Percentiles rank a stretch among this genome's conserved stretches.
These are phyloP conservation scores for Rhizopogon vesiculosus DNA, from an alignment of 768 basidiomycete species.

Conservation along the genomic window DNA sequence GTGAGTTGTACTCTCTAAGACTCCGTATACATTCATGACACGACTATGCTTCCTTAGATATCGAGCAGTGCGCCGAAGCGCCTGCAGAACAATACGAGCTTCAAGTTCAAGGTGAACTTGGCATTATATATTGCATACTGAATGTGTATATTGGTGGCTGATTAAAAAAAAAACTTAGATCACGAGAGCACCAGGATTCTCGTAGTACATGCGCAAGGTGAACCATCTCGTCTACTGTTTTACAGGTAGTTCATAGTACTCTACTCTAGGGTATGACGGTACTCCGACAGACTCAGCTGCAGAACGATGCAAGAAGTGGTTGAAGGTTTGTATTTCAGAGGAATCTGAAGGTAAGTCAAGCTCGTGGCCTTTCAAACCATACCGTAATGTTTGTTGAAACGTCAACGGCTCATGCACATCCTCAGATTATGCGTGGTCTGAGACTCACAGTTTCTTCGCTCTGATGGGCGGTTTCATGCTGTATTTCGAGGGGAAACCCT, in stretches of 20 bases:
- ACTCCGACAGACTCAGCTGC: too few species aligned
- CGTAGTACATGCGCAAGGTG: background rate
- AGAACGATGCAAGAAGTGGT: background rate
- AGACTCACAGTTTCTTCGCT: constrained; percentile 13
- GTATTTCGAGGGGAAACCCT: background rate
- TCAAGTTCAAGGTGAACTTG: too few species aligned
- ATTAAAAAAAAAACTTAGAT: background rate
- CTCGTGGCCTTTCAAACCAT: background rate
- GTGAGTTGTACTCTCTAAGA: background rate
- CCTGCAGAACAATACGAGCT: background rate
- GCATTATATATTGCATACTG: background rate
- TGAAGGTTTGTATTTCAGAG: background rate
- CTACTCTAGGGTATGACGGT: too few species aligned
- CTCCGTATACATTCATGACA: background rate
- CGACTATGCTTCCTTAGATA: background rate
- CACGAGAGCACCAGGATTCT: background rate
- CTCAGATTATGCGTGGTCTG: background rate
- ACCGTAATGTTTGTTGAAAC: background rate
- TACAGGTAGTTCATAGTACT: background rate
- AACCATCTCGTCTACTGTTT: background rate
- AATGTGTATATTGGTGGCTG: background rate
- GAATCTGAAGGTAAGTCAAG: background rate
- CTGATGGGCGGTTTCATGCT: constrained; percentile 19
- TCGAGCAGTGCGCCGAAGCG: too few species aligned
- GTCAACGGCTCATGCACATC: background rate